Evolutionary conservation across 2,329 filamentous ascomycete species (phyloP), one percentile per base, ranked within the genome.

Genomic region (Aureobasidium sp.): DNA sequence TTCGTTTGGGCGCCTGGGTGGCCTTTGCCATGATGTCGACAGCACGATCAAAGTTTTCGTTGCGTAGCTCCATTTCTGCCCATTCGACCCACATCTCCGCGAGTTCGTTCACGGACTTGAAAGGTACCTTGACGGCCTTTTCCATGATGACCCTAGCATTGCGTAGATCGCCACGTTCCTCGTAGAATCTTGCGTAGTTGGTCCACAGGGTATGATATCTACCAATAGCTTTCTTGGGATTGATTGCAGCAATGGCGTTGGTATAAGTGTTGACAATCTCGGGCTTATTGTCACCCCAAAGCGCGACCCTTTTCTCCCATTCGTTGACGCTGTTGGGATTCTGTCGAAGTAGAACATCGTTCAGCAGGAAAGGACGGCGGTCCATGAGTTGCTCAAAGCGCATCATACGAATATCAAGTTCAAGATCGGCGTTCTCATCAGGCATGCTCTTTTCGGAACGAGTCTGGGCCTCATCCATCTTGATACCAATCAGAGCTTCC

Each of bases 41-140:
- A 3, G 95, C 94, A 68, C 89, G 88, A 70, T 97, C 92, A 65
- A 97, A 96, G 70, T 97, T 95, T 69, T 97, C 92, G 69, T 91
- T 91, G 51, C 94, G 88, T 51, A 99, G 80, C 73, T 99, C 94
- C 88, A 99, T 90, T 74, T 99, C 93, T 0, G 95, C 93, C 93
- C 94, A 99, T 75, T 96, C 91, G 65, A 95, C 95, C 94, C 94
- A 99, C 82, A 94, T 95, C 69, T 99, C 94, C 21, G 94, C 94
- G 61, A 99, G 81, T 74, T 99, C 94, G 31, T 89, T 86, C n/a
- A 99, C 93, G 0, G 92, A 95, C 70, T 96, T 97, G 80, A 95
- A 99, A 0, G 93, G 92, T 1, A 99, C 94, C 71, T 96, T 97
- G 70, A 96, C 89, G 15, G 93, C 93, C 75, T 97, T 99, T 73